Evolutionary conservation across 2,329 filamentous ascomycete species (phyloP).

Genomic region (Sarocladium kiliense): DNA sequence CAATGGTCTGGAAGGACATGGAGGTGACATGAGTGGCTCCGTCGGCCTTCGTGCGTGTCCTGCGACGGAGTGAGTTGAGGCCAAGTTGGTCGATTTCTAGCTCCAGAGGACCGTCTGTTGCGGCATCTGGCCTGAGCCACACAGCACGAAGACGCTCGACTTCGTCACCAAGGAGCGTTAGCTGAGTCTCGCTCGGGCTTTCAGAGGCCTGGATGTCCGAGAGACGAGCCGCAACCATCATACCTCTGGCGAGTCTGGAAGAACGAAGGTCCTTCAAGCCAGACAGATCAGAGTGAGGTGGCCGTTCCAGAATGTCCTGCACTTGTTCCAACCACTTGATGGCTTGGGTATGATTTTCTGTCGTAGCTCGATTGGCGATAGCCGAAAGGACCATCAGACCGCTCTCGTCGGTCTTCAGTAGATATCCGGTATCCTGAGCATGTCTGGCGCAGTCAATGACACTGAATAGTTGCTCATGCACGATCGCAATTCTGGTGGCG

Average conservation of each 20-base stretch:
- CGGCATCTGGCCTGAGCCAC: neutral
- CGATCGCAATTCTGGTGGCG: constrained; percentile 36
- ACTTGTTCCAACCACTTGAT: constrained; percentile 8
- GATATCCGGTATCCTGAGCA: constrained; percentile 35
- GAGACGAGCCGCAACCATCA: neutral
- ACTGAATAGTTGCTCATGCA: constrained; percentile 34
- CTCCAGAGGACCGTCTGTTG: neutral
- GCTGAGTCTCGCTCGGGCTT: neutral
- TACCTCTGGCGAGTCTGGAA: neutral
- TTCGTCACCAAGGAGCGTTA: neutral
- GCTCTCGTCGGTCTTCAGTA: constrained; percentile 22
- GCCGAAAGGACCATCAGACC: constrained; percentile 22
- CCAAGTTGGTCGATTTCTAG: constrained; percentile 20
- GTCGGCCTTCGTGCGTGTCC: neutral
- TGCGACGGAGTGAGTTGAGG: constrained; percentile 10
- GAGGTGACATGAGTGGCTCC: neutral
- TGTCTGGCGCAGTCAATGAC: constrained; percentile 47
- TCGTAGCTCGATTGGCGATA: constrained; percentile 20
- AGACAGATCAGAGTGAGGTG: neutral
- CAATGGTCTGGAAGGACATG: neutral
- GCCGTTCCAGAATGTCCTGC: neutral
- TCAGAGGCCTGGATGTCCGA: neutral
- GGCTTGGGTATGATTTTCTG: constrained; percentile 13
- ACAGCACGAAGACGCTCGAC: neutral
- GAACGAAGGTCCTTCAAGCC: neutral